Percentiles rank a stretch among this genome's conserved stretches.
Conservation (phyloP, 495 filamentous ascomycete species). For the Penicillium lividum region DNA sequence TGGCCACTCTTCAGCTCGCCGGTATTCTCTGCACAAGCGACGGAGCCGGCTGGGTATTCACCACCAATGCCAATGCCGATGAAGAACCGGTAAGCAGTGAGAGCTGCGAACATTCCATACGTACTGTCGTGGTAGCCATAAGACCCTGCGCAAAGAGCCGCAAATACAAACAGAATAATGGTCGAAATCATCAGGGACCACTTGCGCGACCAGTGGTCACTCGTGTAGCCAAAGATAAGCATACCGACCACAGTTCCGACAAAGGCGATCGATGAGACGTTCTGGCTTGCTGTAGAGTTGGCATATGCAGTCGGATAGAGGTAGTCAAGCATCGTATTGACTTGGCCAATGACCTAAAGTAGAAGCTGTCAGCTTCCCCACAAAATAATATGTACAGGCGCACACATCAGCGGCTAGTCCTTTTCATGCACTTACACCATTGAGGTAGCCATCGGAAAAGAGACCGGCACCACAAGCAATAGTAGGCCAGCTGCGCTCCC, state of each 20-base stretch:
- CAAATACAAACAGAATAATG: conserved; percentile 79
- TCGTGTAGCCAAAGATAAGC: conserved; percentile 77
- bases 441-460: conserved; percentile 90
- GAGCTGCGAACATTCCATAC: conserved; percentile 71
- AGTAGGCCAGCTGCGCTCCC: conserved; percentile 64
- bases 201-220: conserved; percentile 81
- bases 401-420: not conserved
- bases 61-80: conserved; percentile 66
- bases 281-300: conserved; percentile 63
- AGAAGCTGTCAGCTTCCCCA: conserved; percentile 9
- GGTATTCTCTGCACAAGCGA: conserved; percentile 79
- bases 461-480: conserved; percentile 87
- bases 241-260: conserved; percentile 86
- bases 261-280: conserved; percentile 80
- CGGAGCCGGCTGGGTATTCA: conserved; percentile 88
- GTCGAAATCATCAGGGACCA: conserved; percentile 80
- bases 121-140: conserved; percentile 67
- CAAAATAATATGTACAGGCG: not conserved
- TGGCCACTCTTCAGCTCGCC: conserved; percentile 79
- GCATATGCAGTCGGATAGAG: conserved; percentile 67
- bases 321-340: conserved; percentile 65
- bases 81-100: conserved; percentile 86
- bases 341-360: conserved; percentile 74
- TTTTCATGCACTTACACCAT: conserved; percentile 56
- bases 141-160: conserved; percentile 72